These are phyloP conservation scores for Bauhinia variegata DNA, from an alignment of 306 rosid genomes.

Conservation along the genomic window DNA sequence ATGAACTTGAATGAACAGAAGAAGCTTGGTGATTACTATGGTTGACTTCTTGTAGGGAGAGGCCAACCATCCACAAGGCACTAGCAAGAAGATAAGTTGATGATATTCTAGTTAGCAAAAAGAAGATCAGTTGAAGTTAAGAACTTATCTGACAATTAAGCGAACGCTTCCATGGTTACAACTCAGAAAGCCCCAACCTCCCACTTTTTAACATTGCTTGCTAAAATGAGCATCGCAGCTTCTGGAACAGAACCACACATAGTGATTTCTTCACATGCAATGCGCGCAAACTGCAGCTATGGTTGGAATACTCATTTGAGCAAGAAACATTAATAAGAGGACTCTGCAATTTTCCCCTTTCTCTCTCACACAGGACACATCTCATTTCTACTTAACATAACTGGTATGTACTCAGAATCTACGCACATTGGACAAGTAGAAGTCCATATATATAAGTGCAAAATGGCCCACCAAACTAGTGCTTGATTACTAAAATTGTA, in stretches of 20 bases:
- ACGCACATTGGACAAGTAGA: too few species aligned
- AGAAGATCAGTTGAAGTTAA: too few species aligned
- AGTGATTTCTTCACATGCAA: background rate
- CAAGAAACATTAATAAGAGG: constrained; percentile 74
- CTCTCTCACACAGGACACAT: constrained; percentile 2
- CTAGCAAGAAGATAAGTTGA: background rate
- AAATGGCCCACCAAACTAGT: background rate
- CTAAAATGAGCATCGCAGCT: background rate
- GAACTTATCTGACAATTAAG: background rate
- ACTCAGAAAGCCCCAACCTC: background rate
- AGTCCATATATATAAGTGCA: too few species aligned
- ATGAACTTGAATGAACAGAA: too few species aligned
- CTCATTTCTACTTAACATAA: too few species aligned
- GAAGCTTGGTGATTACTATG: too few species aligned
- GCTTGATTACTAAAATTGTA: background rate
- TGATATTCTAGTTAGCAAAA: background rate
- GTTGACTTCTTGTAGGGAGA: too few species aligned
- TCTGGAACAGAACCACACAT: background rate
- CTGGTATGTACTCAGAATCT: too few species aligned
- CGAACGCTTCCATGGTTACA: background rate
- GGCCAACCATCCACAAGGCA: too few species aligned
- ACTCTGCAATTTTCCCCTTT: too few species aligned
- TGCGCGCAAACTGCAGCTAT: constrained; percentile 3
- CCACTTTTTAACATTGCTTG: background rate
- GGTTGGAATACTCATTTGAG: constrained; percentile 98